A percentile compares a stretch with the other conserved stretches of the same genome.
Evolutionary conservation across 257 asterid genomes (phyloP).

Genomic region (Solanum paucissectum): DNA sequence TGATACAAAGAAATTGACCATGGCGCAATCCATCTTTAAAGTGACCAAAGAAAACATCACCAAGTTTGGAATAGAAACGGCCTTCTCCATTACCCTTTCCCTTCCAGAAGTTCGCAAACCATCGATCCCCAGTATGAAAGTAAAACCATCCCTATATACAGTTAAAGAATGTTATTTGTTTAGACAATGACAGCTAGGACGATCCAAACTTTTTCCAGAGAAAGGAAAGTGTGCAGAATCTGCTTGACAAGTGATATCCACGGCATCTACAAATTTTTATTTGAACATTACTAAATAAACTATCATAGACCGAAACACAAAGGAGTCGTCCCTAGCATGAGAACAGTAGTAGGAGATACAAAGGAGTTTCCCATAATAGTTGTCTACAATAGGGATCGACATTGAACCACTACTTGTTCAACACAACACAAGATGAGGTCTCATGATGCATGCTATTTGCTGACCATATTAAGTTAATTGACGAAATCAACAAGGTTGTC

Average conservation of each 20-base stretch:
- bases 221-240: not conserved
- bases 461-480: not conserved
- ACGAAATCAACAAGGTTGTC: not conserved
- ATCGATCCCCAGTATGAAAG: constrained; percentile 87
- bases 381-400: not conserved
- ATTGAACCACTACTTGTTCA: not conserved
- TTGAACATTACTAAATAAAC: not conserved
- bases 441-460: not conserved
- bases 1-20: constrained; percentile 72
- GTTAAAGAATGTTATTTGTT: not conserved
- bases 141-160: constrained; percentile 79
- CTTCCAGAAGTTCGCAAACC: constrained; percentile 93
- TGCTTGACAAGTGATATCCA: not conserved
- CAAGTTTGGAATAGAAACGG: constrained; percentile 75
- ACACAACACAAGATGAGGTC: not conserved
- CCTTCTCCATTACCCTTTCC: constrained; percentile 97
- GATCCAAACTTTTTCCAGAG: not conserved
- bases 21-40: constrained; percentile 98
- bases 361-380: not conserved
- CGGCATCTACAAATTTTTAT: not conserved
- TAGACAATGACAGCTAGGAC: not conserved
- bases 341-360: not conserved
- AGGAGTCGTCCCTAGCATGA: not conserved
- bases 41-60: constrained; percentile 83
- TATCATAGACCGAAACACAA: not conserved